Base-by-base conservation (phyloP, 2,329 filamentous ascomycete genomes). In the Colletotrichum tanaceti region DNA sequence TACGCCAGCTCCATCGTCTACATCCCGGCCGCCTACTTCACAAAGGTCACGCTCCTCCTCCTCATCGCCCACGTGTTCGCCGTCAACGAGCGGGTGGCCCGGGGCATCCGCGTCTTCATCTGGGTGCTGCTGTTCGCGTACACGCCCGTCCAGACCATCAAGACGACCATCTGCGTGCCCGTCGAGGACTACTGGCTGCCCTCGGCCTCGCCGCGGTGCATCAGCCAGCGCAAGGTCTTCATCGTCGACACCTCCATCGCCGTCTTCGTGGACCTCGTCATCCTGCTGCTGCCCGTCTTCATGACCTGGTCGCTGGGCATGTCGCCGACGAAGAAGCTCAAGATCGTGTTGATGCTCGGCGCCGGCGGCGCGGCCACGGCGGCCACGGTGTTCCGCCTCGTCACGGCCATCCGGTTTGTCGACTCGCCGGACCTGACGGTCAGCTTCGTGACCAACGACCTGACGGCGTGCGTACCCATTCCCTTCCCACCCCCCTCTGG, bases 271-370 rank as follows among this genome's bases (percentile, higher is more conserved):
- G 78, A 79, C 68, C 61, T 76, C 20, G 72, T 77, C 54, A 76
- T 79, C 28, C 72, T 80, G 24, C 9, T 79, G n/a, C 58, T 80
- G 5, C 78, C 78, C 7, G 71, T 78, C 9, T 72, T 74, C 0
- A 63, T 79, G 62, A 75, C 73, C 4, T 77, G 73, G 74, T 71
- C 68, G 5, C 70, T 79, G 38, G 72, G 72, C 20, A 68, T 76
- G 54, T 63, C 73, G 3, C 35, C 69, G 24, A 50, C 44, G 14
- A 75, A 75, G 65, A 79, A 77, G 69, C 28, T 78, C 5, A 77
- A 75, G 65, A 75, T 79, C 32, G 69, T 71, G 11, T 58, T 68
- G 47, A 71, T 78, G 70, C 72, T 79, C 10, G 73, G 75, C 9
- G 71, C 74, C 1, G 76, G 77, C 2, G 76, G 76, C 1, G 68